These are phyloP conservation scores for Xerocomus potaroensis DNA, from an alignment of 768 basidiomycete genomes.

Conservation along the genomic window DNA sequence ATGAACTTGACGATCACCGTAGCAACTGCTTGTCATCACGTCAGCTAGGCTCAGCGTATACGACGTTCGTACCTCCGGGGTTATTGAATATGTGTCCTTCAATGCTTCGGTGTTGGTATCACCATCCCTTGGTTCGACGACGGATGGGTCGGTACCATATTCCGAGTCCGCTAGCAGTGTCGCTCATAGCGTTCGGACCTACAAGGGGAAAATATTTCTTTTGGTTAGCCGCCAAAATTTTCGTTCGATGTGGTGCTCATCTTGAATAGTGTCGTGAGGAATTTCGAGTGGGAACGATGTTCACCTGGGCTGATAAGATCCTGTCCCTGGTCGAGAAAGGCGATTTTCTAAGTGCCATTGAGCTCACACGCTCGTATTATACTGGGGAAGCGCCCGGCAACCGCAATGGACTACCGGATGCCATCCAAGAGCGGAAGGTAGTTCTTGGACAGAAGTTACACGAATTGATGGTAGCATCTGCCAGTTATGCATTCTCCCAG, in stretches of 20 bases:
- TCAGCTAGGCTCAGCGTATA: constrained; percentile 58
- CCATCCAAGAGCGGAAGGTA: constrained; percentile 48
- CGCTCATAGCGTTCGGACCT: constrained; percentile 68
- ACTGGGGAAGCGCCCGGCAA: constrained; percentile 78
- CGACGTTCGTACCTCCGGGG: constrained; percentile 51
- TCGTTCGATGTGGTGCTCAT: constrained; percentile 5
- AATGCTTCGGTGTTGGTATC: constrained; percentile 54
- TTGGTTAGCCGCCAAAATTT: constrained; percentile 51
- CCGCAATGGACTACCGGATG: constrained; percentile 77
- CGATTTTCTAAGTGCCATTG: constrained; percentile 88
- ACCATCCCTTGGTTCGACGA: constrained; percentile 45
- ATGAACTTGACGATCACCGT: constrained; percentile 4
- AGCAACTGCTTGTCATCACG: constrained; percentile 73
- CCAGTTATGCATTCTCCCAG: constrained; percentile 89
- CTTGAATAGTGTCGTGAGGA: constrained; percentile 54
- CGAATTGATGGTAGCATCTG: constrained; percentile 83
- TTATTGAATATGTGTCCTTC: constrained; percentile 61
- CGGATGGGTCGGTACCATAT: constrained; percentile 45
- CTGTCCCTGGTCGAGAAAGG: constrained; percentile 78
- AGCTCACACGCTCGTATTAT: constrained; percentile 80
- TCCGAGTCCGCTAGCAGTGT: constrained; percentile 49
- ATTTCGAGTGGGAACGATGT: constrained; percentile 75
- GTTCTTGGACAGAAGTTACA: constrained; percentile 73
- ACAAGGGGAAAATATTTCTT: constrained; percentile 89
- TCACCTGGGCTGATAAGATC: constrained; percentile 95